A percentile compares a stretch with the other conserved stretches of the same genome.
phyloP scores from a whole-genome alignment of 345 rosid species.

The Firmiana major region DNA sequence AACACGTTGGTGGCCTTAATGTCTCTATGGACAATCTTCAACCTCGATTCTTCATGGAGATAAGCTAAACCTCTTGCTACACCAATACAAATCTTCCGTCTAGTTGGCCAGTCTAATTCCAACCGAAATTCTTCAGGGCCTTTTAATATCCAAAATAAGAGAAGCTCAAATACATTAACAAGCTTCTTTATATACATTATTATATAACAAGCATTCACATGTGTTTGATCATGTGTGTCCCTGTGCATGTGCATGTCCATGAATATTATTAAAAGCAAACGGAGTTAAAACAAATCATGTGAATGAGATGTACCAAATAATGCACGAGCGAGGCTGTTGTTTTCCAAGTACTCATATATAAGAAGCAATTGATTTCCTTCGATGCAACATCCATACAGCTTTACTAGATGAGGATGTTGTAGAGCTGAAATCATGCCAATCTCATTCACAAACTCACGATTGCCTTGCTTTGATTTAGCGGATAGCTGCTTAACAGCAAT shows the following conservation, averaged over 20 bases:
- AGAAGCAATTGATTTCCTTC: slow-evolving; percentile 54
- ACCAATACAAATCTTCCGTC: slow-evolving; percentile 38
- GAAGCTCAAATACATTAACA: not conserved
- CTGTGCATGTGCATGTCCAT: not conserved
- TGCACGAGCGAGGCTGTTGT: slow-evolving; percentile 53
- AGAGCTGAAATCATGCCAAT: slow-evolving; percentile 60
- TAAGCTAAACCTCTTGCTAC: slow-evolving; percentile 42
- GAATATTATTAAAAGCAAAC: not conserved
- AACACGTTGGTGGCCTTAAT: slow-evolving; percentile 1
- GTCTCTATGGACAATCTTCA: slow-evolving; percentile 43
- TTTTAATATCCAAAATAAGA: slow-evolving; percentile 4
- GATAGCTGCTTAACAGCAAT: slow-evolving; percentile 38
- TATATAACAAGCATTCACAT: not conserved
- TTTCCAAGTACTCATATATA: slow-evolving; percentile 56
- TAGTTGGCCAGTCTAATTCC: slow-evolving; percentile 29
- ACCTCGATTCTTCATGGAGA: slow-evolving; percentile 36
- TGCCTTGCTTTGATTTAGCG: slow-evolving; percentile 1
- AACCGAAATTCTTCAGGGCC: slow-evolving; percentile 31
- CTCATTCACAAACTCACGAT: slow-evolving; percentile 47
- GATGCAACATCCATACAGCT: slow-evolving; percentile 50
- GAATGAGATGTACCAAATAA: slow-evolving; percentile 28
- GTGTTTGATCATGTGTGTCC: not conserved
- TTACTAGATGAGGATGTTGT: slow-evolving; percentile 55
- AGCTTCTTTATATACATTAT: not conserved
- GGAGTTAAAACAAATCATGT: not conserved